phyloP scores from a whole-genome alignment of 2,329 filamentous ascomycete genomes.

The Dothideomycetes sp. region DNA sequence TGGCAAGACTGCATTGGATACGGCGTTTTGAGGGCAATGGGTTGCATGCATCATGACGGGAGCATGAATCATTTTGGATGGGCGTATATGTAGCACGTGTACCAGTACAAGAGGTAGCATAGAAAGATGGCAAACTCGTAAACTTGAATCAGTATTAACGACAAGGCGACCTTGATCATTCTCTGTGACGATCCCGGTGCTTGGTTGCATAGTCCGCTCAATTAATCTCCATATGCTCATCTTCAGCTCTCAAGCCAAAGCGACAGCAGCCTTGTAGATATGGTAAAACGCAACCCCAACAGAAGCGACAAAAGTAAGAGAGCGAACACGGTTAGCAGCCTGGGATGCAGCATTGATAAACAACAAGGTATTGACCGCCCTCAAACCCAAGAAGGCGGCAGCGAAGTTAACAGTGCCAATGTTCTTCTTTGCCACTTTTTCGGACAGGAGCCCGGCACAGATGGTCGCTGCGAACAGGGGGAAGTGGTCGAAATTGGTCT shows the following conservation, averaged over 20 bases:
- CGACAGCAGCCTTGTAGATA: conserved; percentile 23
- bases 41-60: too few species aligned
- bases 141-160: too few species aligned
- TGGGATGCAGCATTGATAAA: conserved; percentile 23
- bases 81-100: too few species aligned
- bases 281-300: conserved; percentile 24
- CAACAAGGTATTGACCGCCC: conserved; percentile 30
- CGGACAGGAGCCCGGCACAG: conserved; percentile 35
- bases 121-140: too few species aligned
- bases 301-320: conserved; percentile 23
- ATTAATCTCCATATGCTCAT: too few species aligned
- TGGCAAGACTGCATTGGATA: too few species aligned
- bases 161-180: too few species aligned
- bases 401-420: conserved; percentile 29
- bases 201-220: too few species aligned
- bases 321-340: conserved; percentile 21
- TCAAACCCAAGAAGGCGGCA: conserved; percentile 27
- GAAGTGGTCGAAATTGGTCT: conserved; percentile 39
- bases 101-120: too few species aligned
- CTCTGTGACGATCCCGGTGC: too few species aligned
- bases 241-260: neutral
- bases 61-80: too few species aligned
- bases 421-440: conserved; percentile 21
- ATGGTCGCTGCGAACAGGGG: conserved; percentile 37
- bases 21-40: too few species aligned